Evolutionary conservation across 2,329 filamentous ascomycete species (phyloP).

Genomic region (Ciborinia camelliae): DNA sequence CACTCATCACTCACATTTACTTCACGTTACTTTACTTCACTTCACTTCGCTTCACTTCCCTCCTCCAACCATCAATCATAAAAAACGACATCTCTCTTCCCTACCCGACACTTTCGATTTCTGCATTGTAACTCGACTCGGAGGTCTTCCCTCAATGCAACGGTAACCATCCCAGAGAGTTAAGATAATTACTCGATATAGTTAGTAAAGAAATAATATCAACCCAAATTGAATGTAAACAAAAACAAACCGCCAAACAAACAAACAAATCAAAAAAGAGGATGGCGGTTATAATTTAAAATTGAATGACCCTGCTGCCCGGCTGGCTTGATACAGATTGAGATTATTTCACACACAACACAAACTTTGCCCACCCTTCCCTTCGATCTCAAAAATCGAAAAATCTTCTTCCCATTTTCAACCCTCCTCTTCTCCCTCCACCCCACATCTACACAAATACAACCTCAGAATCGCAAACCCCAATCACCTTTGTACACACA

Average conservation of each 20-base stretch:
- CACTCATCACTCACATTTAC: neutral
- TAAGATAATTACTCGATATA: neutral
- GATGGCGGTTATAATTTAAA: constrained; percentile 1
- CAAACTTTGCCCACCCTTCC: neutral
- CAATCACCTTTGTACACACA: constrained; percentile 11
- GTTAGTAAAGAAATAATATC: neutral
- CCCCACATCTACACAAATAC: constrained; percentile 16
- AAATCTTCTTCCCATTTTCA: neutral
- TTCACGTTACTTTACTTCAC: too few relatives aligned
- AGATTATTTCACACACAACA: too few relatives aligned
- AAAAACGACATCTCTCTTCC: neutral
- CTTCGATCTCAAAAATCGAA: neutral
- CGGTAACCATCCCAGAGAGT: neutral
- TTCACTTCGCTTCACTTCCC: too few relatives aligned
- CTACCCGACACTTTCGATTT: neutral
- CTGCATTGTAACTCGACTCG: constrained; percentile 3
- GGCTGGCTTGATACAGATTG: neutral
- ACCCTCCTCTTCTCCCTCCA: too few relatives aligned
- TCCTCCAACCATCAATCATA: neutral
- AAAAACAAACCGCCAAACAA: constrained; percentile 1
- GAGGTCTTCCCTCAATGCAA: too few relatives aligned
- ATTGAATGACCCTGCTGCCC: neutral
- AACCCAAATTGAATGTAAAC: neutral
- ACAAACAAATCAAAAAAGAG: neutral
- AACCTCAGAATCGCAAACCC: constrained; percentile 13